Percentiles rank a stretch among this genome's conserved stretches.
Conservation (phyloP, 1,139 yeast species). For the Lodderomyces elongisporus region DNA sequence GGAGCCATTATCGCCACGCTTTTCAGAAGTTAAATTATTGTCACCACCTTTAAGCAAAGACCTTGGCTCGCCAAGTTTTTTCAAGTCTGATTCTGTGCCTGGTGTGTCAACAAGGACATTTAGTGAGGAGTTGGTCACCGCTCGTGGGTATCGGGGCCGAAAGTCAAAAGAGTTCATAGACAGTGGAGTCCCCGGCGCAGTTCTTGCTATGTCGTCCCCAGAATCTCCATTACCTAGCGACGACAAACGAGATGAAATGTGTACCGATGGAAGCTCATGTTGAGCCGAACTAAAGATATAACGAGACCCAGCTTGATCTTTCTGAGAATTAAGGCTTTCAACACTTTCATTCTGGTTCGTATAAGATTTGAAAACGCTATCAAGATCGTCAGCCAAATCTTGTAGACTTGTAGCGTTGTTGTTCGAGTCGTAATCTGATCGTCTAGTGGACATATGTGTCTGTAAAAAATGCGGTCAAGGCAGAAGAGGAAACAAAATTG, state of each 20-base stretch:
- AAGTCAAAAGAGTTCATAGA: constrained; percentile 28
- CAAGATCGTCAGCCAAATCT: constrained; percentile 30
- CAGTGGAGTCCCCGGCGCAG: constrained; percentile 29
- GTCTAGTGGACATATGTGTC: too few species aligned
- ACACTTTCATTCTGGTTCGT: constrained; percentile 17
- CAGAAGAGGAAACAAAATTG: too few species aligned
- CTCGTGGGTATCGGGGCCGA: constrained; percentile 15
- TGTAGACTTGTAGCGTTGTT: constrained; percentile 14
- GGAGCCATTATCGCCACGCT: not conserved
- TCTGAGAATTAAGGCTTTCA: constrained; percentile 30
- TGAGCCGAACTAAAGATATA: constrained; percentile 7
- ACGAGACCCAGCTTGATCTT: constrained; percentile 7
- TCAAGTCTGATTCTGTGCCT: constrained; percentile 15
- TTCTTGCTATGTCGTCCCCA: constrained; percentile 12
- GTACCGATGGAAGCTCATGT: constrained; percentile 15
- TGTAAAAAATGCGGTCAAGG: too few species aligned
- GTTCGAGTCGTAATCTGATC: too few species aligned
- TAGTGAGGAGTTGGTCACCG: constrained; percentile 32
- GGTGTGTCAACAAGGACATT: constrained; percentile 36
- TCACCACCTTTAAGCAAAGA: too few species aligned
- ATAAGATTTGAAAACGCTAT: constrained; percentile 29
- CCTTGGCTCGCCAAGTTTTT: not conserved
- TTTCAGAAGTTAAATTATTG: not conserved
- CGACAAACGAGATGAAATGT: constrained; percentile 28
- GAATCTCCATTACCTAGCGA: constrained; percentile 20